Conservation (phyloP, 2,329 filamentous ascomycete genomes). For the Fusarium annulatum region DNA sequence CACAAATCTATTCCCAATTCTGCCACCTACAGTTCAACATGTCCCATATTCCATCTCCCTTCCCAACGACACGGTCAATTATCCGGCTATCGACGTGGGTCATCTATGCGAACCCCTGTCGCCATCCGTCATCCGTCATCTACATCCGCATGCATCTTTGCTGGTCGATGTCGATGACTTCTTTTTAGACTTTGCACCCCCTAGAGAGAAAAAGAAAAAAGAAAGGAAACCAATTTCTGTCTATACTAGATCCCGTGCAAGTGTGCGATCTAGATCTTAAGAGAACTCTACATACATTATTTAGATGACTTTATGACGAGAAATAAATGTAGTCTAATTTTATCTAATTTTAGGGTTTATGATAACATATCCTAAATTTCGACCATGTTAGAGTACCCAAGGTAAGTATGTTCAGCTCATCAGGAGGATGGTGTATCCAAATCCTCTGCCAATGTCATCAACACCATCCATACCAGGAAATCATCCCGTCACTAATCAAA, state of each 20-base stretch:
- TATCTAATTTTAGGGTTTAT: neutral
- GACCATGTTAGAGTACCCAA: neutral
- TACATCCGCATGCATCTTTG: neutral
- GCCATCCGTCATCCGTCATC: slow-evolving; percentile 12
- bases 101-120: slow-evolving; percentile 33
- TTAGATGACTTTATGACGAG: neutral
- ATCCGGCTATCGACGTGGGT: slow-evolving; percentile 28
- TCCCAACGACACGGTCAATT: slow-evolving; percentile 32
- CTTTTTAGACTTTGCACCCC: slow-evolving; percentile 12
- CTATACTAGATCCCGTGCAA: neutral
- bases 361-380: neutral
- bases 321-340: neutral
- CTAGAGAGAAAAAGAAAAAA: neutral
- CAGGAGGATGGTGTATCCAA: neutral
- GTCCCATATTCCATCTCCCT: slow-evolving; percentile 8
- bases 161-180: neutral
- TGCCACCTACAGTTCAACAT: slow-evolving; percentile 1
- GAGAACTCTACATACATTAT: neutral
- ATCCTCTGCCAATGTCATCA: slow-evolving; percentile 6
- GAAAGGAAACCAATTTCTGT: neutral
- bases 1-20: slow-evolving; percentile 27
- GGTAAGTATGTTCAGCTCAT: neutral
- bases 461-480: slow-evolving; percentile 34
- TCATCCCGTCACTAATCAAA: slow-evolving; percentile 6
- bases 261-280: neutral